Evolutionary conservation across 768 basidiomycete genomes (phyloP), one percentile per base, ranked within the genome.

Genomic region (Amanita inopinata): DNA sequence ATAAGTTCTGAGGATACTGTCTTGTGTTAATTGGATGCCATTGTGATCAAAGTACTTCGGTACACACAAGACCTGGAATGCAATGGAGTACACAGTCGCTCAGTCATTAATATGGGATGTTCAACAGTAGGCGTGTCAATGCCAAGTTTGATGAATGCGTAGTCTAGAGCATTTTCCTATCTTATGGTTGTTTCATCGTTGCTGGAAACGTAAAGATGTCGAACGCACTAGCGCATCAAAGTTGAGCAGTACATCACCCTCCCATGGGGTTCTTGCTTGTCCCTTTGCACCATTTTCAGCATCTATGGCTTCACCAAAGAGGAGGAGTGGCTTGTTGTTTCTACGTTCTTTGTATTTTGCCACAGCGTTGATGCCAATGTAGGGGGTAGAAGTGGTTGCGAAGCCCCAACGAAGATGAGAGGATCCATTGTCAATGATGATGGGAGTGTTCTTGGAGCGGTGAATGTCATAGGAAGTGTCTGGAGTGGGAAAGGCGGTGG

Each of bases 81-180:
- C 15, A 93, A 58, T 0, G 92, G 91, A 18, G 91, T 88, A 41
- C 80, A 81, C 2, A 97, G 64, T 5, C 91, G 73, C 60, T 99
- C 96, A 0, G 91, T 85, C 89, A 98, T 96, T 44, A 96, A 63
- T 14, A 99, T 69, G 0, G 93, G 92, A 55, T 96, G 92, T 42
- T 84, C 75, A 19, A 98, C 71, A 8, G 72, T 70, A 1, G 78
- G 63, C 0, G 79, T 72, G 51, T 89, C 80, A 48, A 97, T 80
- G 2, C 90, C 89, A 9, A 99, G 71, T 40, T 82, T 79, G 45
- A 90, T 70, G 57, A 97, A 91, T 23, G 85, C 80, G 61, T 85
- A 92, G 65, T 99, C 96, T 43, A 99, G 65, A 5, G 87, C 87
- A 58, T 89, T 80, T 71, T 99, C 96, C 94, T 97, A 69, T 52